Conservation (phyloP, 495 filamentous ascomycete genomes). For the Hyaloscypha bicolor region DNA sequence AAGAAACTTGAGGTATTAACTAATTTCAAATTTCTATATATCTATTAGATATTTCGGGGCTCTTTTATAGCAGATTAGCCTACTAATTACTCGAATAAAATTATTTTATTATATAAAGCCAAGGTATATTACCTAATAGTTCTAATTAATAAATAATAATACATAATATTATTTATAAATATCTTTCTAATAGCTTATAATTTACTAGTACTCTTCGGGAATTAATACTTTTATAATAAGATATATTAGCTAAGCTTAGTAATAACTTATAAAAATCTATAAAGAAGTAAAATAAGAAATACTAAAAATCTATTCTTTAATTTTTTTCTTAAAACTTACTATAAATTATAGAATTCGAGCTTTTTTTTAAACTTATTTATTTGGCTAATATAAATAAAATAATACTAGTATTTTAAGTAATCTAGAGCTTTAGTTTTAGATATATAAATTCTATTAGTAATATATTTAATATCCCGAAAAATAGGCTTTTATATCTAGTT, state of each 20-base stretch:
- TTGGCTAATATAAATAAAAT: constrained; percentile 21
- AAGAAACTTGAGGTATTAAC: constrained; percentile 3
- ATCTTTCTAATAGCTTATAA: constrained; percentile 19
- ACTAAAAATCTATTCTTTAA: constrained; percentile 12
- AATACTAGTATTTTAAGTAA: constrained; percentile 19
- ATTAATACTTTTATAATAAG: not conserved
- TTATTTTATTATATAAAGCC: constrained; percentile 14
- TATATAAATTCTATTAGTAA: not conserved
- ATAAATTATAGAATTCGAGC: constrained; percentile 21
- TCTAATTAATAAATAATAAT: not conserved
- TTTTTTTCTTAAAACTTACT: constrained; percentile 20
- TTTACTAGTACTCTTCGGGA: constrained; percentile 20
- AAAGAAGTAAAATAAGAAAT: not conserved
- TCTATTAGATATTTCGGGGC: constrained; percentile 13
- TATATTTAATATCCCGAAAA: constrained; percentile 7
- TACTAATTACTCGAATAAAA: constrained; percentile 18
- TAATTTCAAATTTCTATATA: constrained; percentile 8
- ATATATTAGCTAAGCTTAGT: not conserved
- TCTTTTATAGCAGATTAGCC: constrained; percentile 12
- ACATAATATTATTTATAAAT: constrained; percentile 23
- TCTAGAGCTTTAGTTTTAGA: constrained; percentile 19
- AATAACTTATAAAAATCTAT: not conserved
- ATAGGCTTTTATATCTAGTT: constrained; percentile 7
- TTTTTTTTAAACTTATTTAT: constrained; percentile 16
- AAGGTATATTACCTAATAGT: constrained; percentile 26